phyloP scores from a whole-genome alignment of 1,284 basidiomycete species.

The Pascua sp. region DNA sequence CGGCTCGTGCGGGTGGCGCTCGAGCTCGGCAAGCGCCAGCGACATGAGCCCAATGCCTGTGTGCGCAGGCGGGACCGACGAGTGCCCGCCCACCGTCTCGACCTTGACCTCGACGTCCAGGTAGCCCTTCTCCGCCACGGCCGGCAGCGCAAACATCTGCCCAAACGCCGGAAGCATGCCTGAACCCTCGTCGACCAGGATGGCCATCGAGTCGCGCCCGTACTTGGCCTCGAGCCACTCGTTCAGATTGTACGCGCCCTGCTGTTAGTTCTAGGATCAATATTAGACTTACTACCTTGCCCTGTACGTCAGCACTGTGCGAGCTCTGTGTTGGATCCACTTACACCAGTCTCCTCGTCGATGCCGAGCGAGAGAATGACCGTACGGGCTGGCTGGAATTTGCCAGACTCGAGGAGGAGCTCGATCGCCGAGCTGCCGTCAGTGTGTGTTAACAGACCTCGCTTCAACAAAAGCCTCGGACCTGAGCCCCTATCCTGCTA shows the following conservation, averaged over 20 bases:
- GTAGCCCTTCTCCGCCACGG: conserved; percentile 65
- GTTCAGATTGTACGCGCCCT: conserved; percentile 60
- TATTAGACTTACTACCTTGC: conserved; percentile 1
- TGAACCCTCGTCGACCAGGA: conserved; percentile 55
- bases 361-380: conserved; percentile 66
- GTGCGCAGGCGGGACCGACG: conserved; percentile 56
- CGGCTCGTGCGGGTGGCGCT: conserved; percentile 37
- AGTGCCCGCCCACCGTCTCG: conserved; percentile 63
- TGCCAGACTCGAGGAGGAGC: conserved; percentile 54
- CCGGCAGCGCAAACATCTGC: conserved; percentile 54
- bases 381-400: conserved; percentile 56
- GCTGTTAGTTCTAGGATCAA: conserved; percentile 1
- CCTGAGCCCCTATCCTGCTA: no score
- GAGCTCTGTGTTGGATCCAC: not conserved
- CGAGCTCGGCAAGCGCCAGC: conserved; percentile 39
- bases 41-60: conserved; percentile 47
- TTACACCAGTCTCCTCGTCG: conserved; percentile 64
- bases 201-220: conserved; percentile 59
- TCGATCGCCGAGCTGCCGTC: conserved; percentile 55
- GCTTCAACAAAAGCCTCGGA: no score
- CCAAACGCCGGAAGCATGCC: conserved; percentile 27
- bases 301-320: conserved; percentile 6
- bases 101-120: conserved; percentile 59
- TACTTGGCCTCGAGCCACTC: conserved; percentile 56
- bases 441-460: not conserved